Base-by-base conservation (phyloP, 495 filamentous ascomycete species). In the Neurospora hispaniola region DNA sequence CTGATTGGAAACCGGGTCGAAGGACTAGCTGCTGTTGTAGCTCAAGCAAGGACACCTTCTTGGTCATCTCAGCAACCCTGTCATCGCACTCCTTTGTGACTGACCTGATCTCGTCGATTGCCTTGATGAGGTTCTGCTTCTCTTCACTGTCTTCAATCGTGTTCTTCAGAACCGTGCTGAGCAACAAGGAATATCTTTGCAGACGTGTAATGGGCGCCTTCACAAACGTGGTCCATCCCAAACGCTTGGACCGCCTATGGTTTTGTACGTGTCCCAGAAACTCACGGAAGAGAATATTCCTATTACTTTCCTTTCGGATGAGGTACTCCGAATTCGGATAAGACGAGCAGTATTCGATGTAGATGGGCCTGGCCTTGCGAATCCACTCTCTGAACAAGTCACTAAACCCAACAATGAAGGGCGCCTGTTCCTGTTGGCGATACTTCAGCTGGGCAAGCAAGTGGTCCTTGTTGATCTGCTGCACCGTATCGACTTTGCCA, bases 371-470 rank as follows among this genome's bases (percentile, higher is more conserved):
- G 3, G 96, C 96, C 81, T 98, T 98, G 70, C 96, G 88, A 76
- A 99, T 97, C 96, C 96, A 99, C 81, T 99, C 96, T 73, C 96
- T 86, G 84, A 99, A 99, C 71, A 99, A 94, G 75, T 98, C 96
- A 78, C 94, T 97, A 81, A 98, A 97, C 10, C 96, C 96, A 62
- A 88, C 86, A 73, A 99, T 90, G 86, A 93, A 98, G 0, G 96
- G 96, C 0, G 96, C 96, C 80, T 99, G 94, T 78, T 98, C 96
- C 76, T 95, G 92, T 80, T 99, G 96, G 41, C 96, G 91, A 78
- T 98, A 99, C 75, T 98, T 98, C 75, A 99, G 86, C 80, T 98
- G 96, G 3, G 96, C 91, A 16, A 99, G 83, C n/a, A 99, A 87
- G 81, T 93, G 90, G 71, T 98, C 95, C 77, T 96, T 95, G 76